These are phyloP conservation scores for Acanthamoeba healyi DNA, from an alignment of 208 protist species.

Conservation along the genomic window DNA sequence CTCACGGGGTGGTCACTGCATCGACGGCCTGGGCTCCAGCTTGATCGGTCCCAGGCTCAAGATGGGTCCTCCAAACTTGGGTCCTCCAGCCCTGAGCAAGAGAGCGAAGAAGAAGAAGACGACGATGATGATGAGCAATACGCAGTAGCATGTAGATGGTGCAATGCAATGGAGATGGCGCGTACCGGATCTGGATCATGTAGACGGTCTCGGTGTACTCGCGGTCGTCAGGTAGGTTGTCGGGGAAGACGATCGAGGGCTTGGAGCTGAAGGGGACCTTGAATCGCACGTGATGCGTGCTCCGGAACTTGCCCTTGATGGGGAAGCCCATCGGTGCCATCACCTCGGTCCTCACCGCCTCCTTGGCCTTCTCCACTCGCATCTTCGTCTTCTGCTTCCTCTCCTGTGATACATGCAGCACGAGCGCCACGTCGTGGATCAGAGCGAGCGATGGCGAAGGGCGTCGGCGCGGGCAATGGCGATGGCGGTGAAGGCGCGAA, in stretches of 20 bases:
- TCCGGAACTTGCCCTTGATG: constrained; percentile 18
- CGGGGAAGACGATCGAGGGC: neutral
- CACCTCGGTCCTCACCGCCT: neutral
- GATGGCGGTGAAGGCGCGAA: neutral
- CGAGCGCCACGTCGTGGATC: neutral
- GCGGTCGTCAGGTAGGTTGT: neutral
- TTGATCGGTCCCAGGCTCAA: neutral
- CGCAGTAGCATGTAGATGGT: too few species aligned
- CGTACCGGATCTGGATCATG: constrained; percentile 34
- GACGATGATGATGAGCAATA: too few species aligned
- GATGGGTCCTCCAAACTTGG: neutral
- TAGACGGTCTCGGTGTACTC: constrained; percentile 21
- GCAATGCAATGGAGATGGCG: neutral
- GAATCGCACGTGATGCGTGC: neutral
- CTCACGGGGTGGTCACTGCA: neutral
- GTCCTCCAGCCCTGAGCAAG: neutral
- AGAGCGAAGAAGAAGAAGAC: too few species aligned
- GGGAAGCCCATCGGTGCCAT: constrained; percentile 12
- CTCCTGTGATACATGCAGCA: neutral
- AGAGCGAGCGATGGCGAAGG: neutral
- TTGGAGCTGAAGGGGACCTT: neutral
- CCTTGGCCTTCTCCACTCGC: neutral
- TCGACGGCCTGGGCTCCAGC: neutral
- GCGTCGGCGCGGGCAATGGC: neutral
- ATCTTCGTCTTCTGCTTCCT: neutral